Percentiles rank a stretch among this genome's conserved stretches.
Evolutionary conservation across 1,284 basidiomycete genomes (phyloP).

Genomic region (Cutaneotrichosporon sp.): DNA sequence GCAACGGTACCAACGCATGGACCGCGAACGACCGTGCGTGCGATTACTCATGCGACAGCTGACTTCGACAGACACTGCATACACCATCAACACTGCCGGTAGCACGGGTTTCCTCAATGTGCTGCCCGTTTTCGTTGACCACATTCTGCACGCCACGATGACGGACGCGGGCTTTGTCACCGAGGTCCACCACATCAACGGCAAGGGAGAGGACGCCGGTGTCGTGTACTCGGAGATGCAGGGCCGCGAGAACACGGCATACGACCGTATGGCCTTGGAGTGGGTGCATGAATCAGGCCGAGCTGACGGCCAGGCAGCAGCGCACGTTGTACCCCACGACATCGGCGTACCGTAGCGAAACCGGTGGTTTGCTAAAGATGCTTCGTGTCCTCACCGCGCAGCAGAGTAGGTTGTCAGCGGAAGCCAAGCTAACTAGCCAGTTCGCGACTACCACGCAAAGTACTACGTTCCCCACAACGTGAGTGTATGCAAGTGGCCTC

Average conservation of each 20-base stretch:
- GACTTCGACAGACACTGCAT: constrained; percentile 72
- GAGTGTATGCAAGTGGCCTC: constrained; percentile 44
- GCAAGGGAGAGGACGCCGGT: constrained; percentile 83
- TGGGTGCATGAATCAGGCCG: constrained; percentile 37
- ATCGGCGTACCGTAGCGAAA: constrained; percentile 93
- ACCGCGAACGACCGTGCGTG: constrained; percentile 51
- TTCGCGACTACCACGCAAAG: constrained; percentile 79
- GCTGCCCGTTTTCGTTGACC: constrained; percentile 92
- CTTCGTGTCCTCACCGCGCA: constrained; percentile 80
- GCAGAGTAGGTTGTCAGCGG: constrained; percentile 63
- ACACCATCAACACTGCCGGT: constrained; percentile 96
- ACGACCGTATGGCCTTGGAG: constrained; percentile 83
- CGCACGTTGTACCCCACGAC: constrained; percentile 70
- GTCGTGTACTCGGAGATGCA: constrained; percentile 99
- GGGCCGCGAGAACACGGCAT: constrained; percentile 86
- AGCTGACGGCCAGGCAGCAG: constrained; percentile 58
- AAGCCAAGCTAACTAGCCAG: constrained; percentile 49
- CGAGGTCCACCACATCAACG: constrained; percentile 91
- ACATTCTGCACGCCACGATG: constrained; percentile 93
- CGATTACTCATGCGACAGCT: not conserved
- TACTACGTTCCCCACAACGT: constrained; percentile 97
- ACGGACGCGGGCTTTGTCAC: constrained; percentile 87
- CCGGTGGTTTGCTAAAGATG: constrained; percentile 91
- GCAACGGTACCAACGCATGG: constrained; percentile 75
- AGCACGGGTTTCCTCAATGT: constrained; percentile 92